Conservation (phyloP, 2,329 filamentous ascomycete genomes). For the Colletotrichum sp. region DNA sequence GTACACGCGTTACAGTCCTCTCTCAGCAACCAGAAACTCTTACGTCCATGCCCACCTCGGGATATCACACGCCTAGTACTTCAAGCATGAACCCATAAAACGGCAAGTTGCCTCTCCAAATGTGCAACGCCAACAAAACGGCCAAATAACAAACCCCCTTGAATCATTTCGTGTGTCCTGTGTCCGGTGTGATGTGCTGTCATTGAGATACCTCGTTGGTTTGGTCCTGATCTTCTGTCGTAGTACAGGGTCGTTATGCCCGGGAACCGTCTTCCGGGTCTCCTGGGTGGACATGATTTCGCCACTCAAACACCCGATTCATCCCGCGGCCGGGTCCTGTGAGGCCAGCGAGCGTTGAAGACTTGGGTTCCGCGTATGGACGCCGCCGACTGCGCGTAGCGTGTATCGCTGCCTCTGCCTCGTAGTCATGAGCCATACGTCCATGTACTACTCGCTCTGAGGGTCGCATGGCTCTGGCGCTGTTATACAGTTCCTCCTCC, state of each 20-base stretch:
- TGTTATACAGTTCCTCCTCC: slow-evolving; percentile 45
- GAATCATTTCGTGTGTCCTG: neutral
- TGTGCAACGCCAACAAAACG: neutral
- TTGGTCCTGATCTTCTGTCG: neutral
- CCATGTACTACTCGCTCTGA: slow-evolving; percentile 32
- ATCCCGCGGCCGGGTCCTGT: slow-evolving; percentile 48
- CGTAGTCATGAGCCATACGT: slow-evolving; percentile 33
- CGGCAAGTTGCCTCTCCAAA: neutral
- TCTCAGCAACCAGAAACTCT: neutral
- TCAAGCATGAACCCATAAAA: slow-evolving; percentile 5
- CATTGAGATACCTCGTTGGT: neutral
- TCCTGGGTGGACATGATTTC: slow-evolving; percentile 50
- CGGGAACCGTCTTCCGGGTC: slow-evolving; percentile 34
- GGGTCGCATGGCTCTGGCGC: slow-evolving; percentile 30
- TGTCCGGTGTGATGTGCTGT: neutral
- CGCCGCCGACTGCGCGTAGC: slow-evolving; percentile 31
- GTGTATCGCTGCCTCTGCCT: slow-evolving; percentile 34
- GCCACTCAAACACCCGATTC: slow-evolving; percentile 55
- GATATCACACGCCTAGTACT: slow-evolving; percentile 3
- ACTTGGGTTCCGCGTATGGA: slow-evolving; percentile 31
- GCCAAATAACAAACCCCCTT: neutral
- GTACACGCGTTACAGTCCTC: neutral
- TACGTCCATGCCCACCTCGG: neutral
- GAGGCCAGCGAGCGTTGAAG: slow-evolving; percentile 53
- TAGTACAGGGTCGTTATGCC: neutral